A percentile compares a stretch with the other conserved stretches of the same genome.
phyloP scores from a whole-genome alignment of 495 filamentous ascomycete species.

The Pseudomonodictys pantanalensis region DNA sequence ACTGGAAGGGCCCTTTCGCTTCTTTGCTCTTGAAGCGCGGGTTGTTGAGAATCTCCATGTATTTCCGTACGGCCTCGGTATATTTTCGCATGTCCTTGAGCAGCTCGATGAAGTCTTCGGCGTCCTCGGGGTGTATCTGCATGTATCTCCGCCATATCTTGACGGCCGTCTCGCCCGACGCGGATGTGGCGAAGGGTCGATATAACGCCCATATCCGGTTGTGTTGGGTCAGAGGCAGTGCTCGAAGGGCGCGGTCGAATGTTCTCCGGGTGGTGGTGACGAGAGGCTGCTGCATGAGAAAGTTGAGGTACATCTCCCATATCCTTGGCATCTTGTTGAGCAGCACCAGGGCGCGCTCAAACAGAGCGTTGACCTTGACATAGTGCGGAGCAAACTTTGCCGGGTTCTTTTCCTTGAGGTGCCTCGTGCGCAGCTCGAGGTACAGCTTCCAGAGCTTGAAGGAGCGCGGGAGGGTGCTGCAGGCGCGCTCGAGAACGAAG shows the following conservation, averaged over 20 bases:
- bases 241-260: constrained; percentile 91
- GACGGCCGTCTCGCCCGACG: constrained; percentile 84
- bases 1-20: constrained; percentile 89
- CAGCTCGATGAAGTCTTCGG: constrained; percentile 90
- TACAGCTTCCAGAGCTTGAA: constrained; percentile 99
- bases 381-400: constrained; percentile 78
- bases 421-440: constrained; percentile 77
- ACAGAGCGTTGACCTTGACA: constrained; percentile 90
- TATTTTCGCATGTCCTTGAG: constrained; percentile 78
- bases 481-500: constrained; percentile 91
- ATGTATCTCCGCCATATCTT: constrained; percentile 95
- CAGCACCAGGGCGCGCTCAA: constrained; percentile 88
- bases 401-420: constrained; percentile 80
- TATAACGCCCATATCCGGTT: constrained; percentile 96
- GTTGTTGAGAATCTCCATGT: constrained; percentile 93
- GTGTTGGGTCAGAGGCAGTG: constrained; percentile 95
- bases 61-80: constrained; percentile 88
- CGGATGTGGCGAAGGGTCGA: constrained; percentile 87
- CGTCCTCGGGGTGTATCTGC: constrained; percentile 95
- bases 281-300: constrained; percentile 84
- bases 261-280: constrained; percentile 86
- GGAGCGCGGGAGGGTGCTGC: constrained; percentile 81
- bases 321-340: constrained; percentile 99
- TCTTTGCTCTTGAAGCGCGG: constrained; percentile 87
- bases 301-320: constrained; percentile 97